phyloP scores from a whole-genome alignment of 441 rosid species.

The Omphalea diandra region DNA sequence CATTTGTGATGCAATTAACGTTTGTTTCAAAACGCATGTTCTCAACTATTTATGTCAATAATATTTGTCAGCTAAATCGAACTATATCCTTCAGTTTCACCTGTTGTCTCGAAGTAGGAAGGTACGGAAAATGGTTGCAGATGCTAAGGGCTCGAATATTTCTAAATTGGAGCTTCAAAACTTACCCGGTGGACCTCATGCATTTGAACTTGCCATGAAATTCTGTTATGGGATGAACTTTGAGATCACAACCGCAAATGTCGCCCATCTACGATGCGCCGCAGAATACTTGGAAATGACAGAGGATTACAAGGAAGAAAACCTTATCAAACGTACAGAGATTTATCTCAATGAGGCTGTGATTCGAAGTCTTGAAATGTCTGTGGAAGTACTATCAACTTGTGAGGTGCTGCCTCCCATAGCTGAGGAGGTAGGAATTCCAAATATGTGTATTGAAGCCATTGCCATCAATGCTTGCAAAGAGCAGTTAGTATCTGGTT shows the following conservation, averaged over 20 bases:
- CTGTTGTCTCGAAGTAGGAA: slow-evolving; percentile 79
- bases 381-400: slow-evolving; percentile 59
- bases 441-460: slow-evolving; percentile 61
- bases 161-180: slow-evolving; percentile 55
- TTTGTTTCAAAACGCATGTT: background rate
- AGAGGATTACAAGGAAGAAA: slow-evolving; percentile 68
- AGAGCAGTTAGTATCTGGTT: slow-evolving; percentile 69
- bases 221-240: slow-evolving; percentile 89
- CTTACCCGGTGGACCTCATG: slow-evolving; percentile 69
- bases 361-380: slow-evolving; percentile 56
- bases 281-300: slow-evolving; percentile 85
- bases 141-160: slow-evolving; percentile 46
- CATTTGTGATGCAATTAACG: background rate
- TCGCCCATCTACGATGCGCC: slow-evolving; percentile 62
- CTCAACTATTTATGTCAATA: background rate
- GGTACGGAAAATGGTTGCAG: slow-evolving; percentile 69
- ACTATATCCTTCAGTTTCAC: slow-evolving; percentile 60
- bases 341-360: slow-evolving; percentile 52
- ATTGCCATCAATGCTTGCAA: slow-evolving; percentile 71
- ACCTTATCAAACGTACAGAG: slow-evolving; percentile 60
- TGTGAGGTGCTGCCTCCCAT: slow-evolving; percentile 49
- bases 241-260: slow-evolving; percentile 68
- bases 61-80: background rate
- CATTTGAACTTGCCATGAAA: slow-evolving; percentile 83
- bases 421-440: slow-evolving; percentile 55